These are phyloP conservation scores for Salix purpurea DNA, from an alignment of 345 rosid genomes.

Conservation along the genomic window DNA sequence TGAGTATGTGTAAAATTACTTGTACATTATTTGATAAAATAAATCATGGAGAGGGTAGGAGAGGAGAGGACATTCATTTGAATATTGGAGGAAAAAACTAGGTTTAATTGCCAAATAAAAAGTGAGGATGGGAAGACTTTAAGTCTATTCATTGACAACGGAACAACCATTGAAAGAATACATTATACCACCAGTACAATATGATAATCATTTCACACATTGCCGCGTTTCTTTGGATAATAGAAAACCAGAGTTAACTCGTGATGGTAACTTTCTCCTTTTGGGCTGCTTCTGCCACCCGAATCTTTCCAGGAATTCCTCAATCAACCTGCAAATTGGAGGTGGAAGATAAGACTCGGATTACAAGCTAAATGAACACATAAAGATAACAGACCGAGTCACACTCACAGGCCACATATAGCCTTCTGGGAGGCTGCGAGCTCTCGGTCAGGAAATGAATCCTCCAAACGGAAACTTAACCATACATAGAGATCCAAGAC, in stretches of 20 bases:
- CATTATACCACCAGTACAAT: background rate
- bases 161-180: no score
- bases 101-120: no score
- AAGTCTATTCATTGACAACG: no score
- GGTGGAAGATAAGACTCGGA: background rate
- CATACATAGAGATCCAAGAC: constrained; percentile 88
- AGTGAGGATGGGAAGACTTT: no score
- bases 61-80: no score
- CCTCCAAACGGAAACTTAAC: constrained; percentile 84
- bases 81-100: no score
- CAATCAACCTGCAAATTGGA: constrained; percentile 59
- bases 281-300: constrained; percentile 46
- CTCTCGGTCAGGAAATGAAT: constrained; percentile 75
- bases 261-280: constrained; percentile 14
- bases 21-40: no score
- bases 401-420: constrained; percentile 70
- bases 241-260: constrained; percentile 4
- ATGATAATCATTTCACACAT: constrained; percentile 1
- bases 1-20: no score
- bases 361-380: background rate
- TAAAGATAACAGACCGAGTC: background rate
- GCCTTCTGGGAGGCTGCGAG: constrained; percentile 76
- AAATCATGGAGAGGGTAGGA: no score
- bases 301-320: constrained; percentile 61
- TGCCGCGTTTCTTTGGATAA: constrained; percentile 10